Percentiles rank a stretch among this genome's conserved stretches.
phyloP scores from a whole-genome alignment of 2,329 filamentous ascomycete genomes.

The Emericellopsis cladophorae region DNA sequence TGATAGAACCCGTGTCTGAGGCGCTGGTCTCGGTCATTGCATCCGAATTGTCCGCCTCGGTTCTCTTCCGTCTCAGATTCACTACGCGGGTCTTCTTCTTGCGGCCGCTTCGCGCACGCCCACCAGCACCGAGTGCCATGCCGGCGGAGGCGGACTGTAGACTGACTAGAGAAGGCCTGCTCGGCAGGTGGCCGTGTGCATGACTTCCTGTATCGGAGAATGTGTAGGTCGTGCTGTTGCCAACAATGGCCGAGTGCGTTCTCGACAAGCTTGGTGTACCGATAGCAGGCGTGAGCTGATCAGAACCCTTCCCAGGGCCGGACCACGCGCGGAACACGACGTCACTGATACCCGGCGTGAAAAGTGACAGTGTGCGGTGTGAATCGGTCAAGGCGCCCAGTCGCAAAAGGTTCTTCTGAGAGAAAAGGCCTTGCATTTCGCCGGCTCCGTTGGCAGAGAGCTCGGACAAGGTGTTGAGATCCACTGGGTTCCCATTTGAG shows the following conservation, averaged over 20 bases:
- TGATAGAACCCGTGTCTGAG: slow-evolving; percentile 42
- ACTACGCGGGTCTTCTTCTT: slow-evolving; percentile 80
- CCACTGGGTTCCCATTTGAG: slow-evolving; percentile 62
- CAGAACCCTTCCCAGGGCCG: slow-evolving; percentile 58
- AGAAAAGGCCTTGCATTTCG: slow-evolving; percentile 83
- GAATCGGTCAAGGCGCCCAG: slow-evolving; percentile 76
- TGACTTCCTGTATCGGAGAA: slow-evolving; percentile 61
- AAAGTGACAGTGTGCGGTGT: slow-evolving; percentile 79
- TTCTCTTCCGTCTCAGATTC: slow-evolving; percentile 57
- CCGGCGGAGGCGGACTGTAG: slow-evolving; percentile 48
- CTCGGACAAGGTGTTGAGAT: slow-evolving; percentile 61
- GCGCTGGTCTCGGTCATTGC: slow-evolving; percentile 28
- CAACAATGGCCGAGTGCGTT: slow-evolving; percentile 47
- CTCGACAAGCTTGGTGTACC: slow-evolving; percentile 44
- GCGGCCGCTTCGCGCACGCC: slow-evolving; percentile 49
- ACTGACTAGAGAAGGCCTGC: slow-evolving; percentile 54
- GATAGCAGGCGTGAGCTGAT: slow-evolving; percentile 36
- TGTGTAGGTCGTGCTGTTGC: slow-evolving; percentile 54
- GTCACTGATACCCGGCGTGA: slow-evolving; percentile 82
- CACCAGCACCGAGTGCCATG: slow-evolving; percentile 48
- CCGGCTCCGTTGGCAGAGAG: slow-evolving; percentile 68
- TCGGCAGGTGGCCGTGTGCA: slow-evolving; percentile 48
- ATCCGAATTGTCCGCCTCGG: slow-evolving; percentile 37
- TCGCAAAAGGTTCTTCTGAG: slow-evolving; percentile 82
- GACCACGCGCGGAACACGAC: slow-evolving; percentile 91